Base-by-base conservation (phyloP, 2,329 filamentous ascomycete species). In the Aspergillus phoenicis region DNA sequence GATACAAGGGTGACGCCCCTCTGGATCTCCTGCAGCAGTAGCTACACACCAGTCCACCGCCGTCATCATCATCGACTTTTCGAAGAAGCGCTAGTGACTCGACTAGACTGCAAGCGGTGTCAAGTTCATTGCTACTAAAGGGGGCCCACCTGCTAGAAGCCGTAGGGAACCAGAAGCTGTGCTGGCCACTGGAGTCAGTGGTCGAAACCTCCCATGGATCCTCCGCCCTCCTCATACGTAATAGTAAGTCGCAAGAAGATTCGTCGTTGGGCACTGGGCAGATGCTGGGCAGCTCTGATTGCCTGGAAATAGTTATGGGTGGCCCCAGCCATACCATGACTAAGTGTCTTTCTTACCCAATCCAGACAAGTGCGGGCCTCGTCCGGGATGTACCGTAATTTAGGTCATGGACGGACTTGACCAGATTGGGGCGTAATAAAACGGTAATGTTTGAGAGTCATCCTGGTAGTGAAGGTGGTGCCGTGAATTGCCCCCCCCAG, bases 71-170 rank as follows among this genome's bases (percentile, higher is more conserved):
- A 58, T 57, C 59, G 54, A 53, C 48, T 52, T 57, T 53, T 30
- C 53, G 48, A 53, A 52, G 59, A 48, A 61, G 57, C 60, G 52
- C 63, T 64, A 64, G 59, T 58, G 57, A 41, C 17, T 39, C 57
- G 33, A 28, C 52, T 61, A 56, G 43, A 53, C 62, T 62, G 59
- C 56, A 64, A 64, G 56, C 62, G 57, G 62, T 57, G 52, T 60
- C 57, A 53, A 60, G 22, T 38, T 41, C 30, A 59, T 47, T 58
- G 49, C 45, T 52, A 30, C 43, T 39, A 54, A 54, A 52, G 62
- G 48, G 11, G 33, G 33, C 41, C 64, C 60, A 66, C 62, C 47
- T 30, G 15, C 47, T 51, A 51, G 30, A 51, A 30, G n/a, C 26
- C 26, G 47, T 20, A 51, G 47, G 24, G 47, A 51, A 30, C 47